These are phyloP conservation scores for Metschnikowia orientalis DNA, from an alignment of 805 yeast species.

Conservation along the genomic window DNA sequence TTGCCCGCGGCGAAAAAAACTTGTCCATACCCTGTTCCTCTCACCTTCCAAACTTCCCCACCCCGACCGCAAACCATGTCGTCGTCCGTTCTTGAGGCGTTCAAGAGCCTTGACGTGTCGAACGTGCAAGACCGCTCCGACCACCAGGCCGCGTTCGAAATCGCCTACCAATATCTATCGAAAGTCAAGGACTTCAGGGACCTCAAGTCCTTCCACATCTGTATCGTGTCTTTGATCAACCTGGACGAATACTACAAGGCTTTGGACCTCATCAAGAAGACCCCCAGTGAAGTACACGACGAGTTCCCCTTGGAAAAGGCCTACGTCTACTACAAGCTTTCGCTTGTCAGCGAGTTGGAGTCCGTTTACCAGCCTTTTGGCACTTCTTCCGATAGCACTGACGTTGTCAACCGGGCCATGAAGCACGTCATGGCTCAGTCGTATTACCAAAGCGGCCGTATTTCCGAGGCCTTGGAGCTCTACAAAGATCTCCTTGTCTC, in stretches of 20 bases:
- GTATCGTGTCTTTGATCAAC: constrained; percentile 57
- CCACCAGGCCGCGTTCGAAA: constrained; percentile 34
- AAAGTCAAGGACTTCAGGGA: constrained; percentile 36
- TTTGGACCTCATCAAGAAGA: constrained; percentile 35
- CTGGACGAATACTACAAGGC: constrained; percentile 54
- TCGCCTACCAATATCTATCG: constrained; percentile 39
- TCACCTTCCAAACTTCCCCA: not conserved
- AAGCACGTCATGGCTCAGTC: constrained; percentile 53
- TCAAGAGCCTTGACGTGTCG: constrained; percentile 35
- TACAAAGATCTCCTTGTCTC: constrained; percentile 40
- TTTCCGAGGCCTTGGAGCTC: constrained; percentile 38
- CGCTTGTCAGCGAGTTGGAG: constrained; percentile 31
- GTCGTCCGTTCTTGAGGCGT: constrained; percentile 38
- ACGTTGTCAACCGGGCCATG: constrained; percentile 31
- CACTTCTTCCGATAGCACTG: constrained; percentile 9
- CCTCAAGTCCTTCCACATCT: constrained; percentile 32
- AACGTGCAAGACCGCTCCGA: constrained; percentile 22
- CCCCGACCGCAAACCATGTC: constrained; percentile 25
- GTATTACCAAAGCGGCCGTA: constrained; percentile 45
- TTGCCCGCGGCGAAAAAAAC: constrained; percentile 8
- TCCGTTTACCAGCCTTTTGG: constrained; percentile 12
- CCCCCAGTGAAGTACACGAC: constrained; percentile 33
- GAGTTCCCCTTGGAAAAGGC: constrained; percentile 48
- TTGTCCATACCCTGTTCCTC: constrained; percentile 2
- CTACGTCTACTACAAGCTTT: constrained; percentile 57